phyloP scores from a whole-genome alignment of 169 alveolate genomes.

The Cryptosporidium sp. region DNA sequence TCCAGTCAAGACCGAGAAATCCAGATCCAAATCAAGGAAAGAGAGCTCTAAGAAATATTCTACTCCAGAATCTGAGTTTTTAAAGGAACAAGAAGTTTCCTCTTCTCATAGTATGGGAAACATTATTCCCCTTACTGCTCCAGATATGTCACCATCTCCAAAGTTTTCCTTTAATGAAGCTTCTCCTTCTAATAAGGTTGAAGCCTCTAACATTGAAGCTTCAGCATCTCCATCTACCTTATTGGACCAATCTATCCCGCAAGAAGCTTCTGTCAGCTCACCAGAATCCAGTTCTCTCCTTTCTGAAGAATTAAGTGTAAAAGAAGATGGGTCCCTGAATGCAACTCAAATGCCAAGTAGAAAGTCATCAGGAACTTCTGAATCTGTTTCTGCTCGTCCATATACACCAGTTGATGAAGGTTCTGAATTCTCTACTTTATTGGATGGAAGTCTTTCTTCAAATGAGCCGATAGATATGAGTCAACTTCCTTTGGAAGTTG shows the following conservation, averaged over 20 bases:
- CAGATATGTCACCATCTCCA: not conserved
- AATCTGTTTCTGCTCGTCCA: conserved; percentile 18
- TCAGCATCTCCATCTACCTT: not conserved
- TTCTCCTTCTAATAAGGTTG: not conserved
- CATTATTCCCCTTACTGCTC: not conserved
- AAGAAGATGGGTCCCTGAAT: not conserved
- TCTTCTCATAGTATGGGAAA: not conserved
- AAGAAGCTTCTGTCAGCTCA: conserved; percentile 19
- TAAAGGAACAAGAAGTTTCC: not conserved
- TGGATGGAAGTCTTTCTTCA: conserved; percentile 53
- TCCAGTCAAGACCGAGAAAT: not conserved
- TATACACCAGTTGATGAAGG: conserved; percentile 58
- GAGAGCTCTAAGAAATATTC: not conserved
- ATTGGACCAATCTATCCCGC: not conserved
- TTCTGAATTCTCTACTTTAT: conserved; percentile 19
- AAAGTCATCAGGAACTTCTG: conserved; percentile 13
- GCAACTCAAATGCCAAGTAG: conserved; percentile 42
- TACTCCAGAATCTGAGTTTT: not conserved
- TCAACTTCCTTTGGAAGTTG: conserved; percentile 1
- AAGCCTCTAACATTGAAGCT: not conserved
- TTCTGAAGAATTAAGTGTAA: conserved; percentile 2
- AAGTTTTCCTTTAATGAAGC: not conserved
- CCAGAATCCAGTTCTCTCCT: conserved; percentile 33
- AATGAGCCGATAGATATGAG: conserved; percentile 7
- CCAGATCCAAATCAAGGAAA: conserved; percentile 1